phyloP scores from a whole-genome alignment of 345 rosid genomes.

The Euclidium syriacum region DNA sequence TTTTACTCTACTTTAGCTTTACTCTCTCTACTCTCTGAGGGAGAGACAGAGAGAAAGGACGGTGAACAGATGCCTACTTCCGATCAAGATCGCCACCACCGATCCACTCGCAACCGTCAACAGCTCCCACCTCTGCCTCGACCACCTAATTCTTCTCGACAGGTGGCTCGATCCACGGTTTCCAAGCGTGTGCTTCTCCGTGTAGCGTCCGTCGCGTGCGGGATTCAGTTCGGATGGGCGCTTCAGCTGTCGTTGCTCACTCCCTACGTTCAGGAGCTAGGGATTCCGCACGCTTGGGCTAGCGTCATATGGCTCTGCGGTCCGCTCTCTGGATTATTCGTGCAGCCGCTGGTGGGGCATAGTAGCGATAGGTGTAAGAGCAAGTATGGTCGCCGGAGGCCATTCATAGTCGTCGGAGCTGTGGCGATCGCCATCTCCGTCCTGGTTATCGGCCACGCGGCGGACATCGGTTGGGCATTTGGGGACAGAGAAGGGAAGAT shows the following conservation, averaged over 20 bases:
- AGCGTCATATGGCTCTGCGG: conserved; percentile 98
- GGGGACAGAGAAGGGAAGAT: conserved; percentile 54
- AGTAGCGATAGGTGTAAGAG: conserved; percentile 85
- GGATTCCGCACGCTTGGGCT: conserved; percentile 96
- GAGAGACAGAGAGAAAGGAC: neutral
- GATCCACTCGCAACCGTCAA: conserved; percentile 20
- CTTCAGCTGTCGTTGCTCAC: conserved; percentile 90
- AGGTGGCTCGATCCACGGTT: conserved; percentile 34
- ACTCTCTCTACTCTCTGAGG: conserved; percentile 4
- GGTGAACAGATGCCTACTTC: conserved; percentile 15
- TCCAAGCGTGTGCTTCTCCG: conserved; percentile 64
- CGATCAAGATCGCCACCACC: conserved; percentile 34
- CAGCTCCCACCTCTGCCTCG: conserved; percentile 12
- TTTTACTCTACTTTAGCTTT: conserved; percentile 10
- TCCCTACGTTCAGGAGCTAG: conserved; percentile 95
- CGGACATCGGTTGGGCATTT: conserved; percentile 82
- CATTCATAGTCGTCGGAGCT: conserved; percentile 68
- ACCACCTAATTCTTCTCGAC: conserved; percentile 19
- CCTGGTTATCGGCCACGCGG: conserved; percentile 68
- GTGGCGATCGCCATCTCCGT: conserved; percentile 53
- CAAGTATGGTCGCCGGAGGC: conserved; percentile 88
- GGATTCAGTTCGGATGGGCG: conserved; percentile 98
- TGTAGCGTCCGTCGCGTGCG: conserved; percentile 88
- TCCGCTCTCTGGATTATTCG: conserved; percentile 83
- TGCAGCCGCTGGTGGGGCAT: conserved; percentile 90